Evolutionary conservation across 1,284 basidiomycete genomes (phyloP).

Genomic region (Xerocomus amazonicus): DNA sequence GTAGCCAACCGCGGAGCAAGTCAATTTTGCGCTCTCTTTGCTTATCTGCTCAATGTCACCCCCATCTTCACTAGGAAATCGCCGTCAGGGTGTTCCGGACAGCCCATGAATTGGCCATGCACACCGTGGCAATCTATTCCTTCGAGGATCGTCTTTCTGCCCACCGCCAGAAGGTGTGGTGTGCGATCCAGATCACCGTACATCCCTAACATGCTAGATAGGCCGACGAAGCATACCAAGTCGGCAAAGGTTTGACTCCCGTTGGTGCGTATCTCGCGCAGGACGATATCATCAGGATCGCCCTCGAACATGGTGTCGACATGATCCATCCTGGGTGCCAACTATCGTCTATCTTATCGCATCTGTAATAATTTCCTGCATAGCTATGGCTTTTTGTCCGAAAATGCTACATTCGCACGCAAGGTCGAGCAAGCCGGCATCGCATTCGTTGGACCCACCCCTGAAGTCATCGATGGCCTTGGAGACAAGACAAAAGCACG

Average conservation of each 20-base stretch:
- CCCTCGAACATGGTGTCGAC: conserved; percentile 95
- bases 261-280: conserved; percentile 97
- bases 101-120: conserved; percentile 98
- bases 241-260: conserved; percentile 93
- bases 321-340: conserved; percentile 97
- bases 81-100: conserved; percentile 99
- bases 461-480: conserved; percentile 95
- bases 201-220: conserved; percentile 50
- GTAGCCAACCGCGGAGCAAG: conserved; percentile 94
- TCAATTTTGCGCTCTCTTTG: conserved; percentile 14
- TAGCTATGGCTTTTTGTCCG: conserved; percentile 96
- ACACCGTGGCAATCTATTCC: conserved; percentile 98
- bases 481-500: conserved; percentile 99
- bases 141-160: conserved; percentile 96
- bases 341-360: conserved; percentile 2
- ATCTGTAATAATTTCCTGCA: conserved; percentile 5
- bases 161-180: conserved; percentile 88
- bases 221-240: conserved; percentile 98
- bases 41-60: conserved; percentile 4
- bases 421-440: conserved; percentile 98
- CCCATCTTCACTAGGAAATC: conserved; percentile 74
- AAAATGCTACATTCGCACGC: conserved; percentile 93
- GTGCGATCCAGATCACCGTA: conserved; percentile 30
- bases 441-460: conserved; percentile 94
- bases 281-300: conserved; percentile 94